Evolutionary conservation across 495 filamentous ascomycete species (phyloP).

Genomic region (Aspergillus campestris): DNA sequence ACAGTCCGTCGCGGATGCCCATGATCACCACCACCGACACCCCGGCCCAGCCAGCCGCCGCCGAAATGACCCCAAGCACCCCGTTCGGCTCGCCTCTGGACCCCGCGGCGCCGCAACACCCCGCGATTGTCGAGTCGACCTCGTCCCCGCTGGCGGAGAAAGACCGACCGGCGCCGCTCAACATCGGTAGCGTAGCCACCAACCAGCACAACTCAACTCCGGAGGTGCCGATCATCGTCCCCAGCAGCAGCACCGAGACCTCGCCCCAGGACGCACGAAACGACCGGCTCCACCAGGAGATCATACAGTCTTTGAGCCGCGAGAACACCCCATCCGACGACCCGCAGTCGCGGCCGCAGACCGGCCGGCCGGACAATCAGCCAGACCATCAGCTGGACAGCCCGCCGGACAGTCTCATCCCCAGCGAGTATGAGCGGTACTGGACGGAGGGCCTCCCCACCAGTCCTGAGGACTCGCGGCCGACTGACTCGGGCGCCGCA

Average conservation of each 20-base stretch:
- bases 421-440: constrained; percentile 52
- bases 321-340: constrained; percentile 29
- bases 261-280: constrained; percentile 59
- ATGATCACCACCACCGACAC: constrained; percentile 35
- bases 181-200: constrained; percentile 17
- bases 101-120: constrained; percentile 2
- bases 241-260: constrained; percentile 47
- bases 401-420: constrained; percentile 41
- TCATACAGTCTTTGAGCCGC: constrained; percentile 65
- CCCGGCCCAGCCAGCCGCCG: constrained; percentile 32
- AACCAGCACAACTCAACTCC: constrained; percentile 6
- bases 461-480: constrained; percentile 5
- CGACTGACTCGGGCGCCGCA: constrained; percentile 9
- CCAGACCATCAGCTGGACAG: too few relatives aligned
- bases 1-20: constrained; percentile 55
- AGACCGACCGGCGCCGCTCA: constrained; percentile 36
- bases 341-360: constrained; percentile 20
- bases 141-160: constrained; percentile 23
- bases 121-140: constrained; percentile 7
- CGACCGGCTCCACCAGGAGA: constrained; percentile 71
- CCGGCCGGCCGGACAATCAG: constrained; percentile 31
- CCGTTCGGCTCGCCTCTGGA: constrained; percentile 11
- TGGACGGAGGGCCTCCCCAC: constrained; percentile 34
- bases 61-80: constrained; percentile 33
- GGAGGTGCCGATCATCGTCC: constrained; percentile 39